Evolutionary conservation across 805 yeast species (phyloP), one percentile per base, ranked within the genome.

Genomic region (Pichia membranifaciens): DNA sequence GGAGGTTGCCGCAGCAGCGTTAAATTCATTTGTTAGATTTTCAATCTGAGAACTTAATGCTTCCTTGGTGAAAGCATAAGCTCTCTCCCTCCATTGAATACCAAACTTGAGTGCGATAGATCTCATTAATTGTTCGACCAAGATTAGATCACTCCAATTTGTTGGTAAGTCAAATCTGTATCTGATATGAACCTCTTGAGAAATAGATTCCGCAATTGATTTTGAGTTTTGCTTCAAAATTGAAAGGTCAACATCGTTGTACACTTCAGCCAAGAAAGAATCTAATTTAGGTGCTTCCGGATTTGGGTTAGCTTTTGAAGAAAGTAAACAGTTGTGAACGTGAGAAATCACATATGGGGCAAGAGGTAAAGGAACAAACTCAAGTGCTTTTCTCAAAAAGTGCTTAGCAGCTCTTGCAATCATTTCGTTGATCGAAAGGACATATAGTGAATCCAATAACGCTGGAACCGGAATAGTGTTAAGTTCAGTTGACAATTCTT

Each of bases 401-500:
- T 88, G 95, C 69, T 91, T 91, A 43, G 78, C 65, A 23, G 87
- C 78, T 68, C 99, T 82, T 21, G 91, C 77, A 56, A 90, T 65
- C 71, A 90, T 82, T 66, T 90, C 98, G 47, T 73, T 78, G 37
- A 69, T 62, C 28, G 80, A 64, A 35, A 81, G 63, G 13, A 57
- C 61, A 47, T 72, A 65, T 41, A 85, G 69, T n/a, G 81, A 69
- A 6, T 66, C 57, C 51, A 77, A 69, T 53, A 73, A 67, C 13
- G 76, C 70, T 35, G 61, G 51, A 21, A 58, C 60, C 15, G 79
- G 75, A 41, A 68, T 67, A 50, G 74, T 68, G 46, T 70, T 67
- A 15, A 74, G 72, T 5, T 72, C 59, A n/a, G 62, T 57, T 8
- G 59, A 49, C 33, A 57, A 54, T 28, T 60, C 57, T 23, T 60